Evolutionary conservation across 2,329 filamentous ascomycete species (phyloP), one percentile per base, ranked within the genome.

Genomic region (Phaeosphaeria sp.): DNA sequence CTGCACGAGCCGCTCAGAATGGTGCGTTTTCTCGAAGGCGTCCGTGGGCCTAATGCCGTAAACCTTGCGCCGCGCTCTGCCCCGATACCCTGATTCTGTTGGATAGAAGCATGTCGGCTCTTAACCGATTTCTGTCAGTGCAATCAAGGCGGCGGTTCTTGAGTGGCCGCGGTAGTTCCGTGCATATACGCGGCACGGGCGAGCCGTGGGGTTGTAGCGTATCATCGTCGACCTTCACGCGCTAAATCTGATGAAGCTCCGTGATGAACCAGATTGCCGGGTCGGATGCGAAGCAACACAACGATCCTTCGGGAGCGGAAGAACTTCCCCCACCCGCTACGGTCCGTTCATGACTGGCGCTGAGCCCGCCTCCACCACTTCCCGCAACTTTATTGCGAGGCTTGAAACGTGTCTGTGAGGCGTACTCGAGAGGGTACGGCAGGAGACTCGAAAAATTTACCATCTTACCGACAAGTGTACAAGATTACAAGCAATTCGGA

Each of bases 81-180:
- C 18, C 42, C 8, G 18, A 44, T 22, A 22, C 18, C n/a, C 7
- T 21, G 11, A 11, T 13, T 18, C 21, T 22, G 42, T 44, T 44
- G 42, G 42, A 44, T 4, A 22, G 7, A 44, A 7, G 30, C 30
- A 36, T 13, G 30, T 36, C 30, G 30, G 30, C 42, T 47, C 21
- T 27, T 25, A 22, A 47, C 44, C 44, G 22, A 21, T 27, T 47
- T 24, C 17, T 33, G 46, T 18, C 30, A 21, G 11, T 44, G 25
- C 45, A 27, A 49, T 49, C 18, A 30, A 21, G 8, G n/a, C n/a
- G 46, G 17, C 46, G 13, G 46, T 30, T 33, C 7, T 30, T 27
- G 27, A 33, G n/a, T 33, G 46, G 25, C 46, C 46, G 46, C 30
- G 27, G 46, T 49, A 49, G 25, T 20, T 49, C 46, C 46, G 46